These are phyloP conservation scores for Dictyostelium intermedium DNA, from an alignment of 78 protist genomes.

Conservation along the genomic window DNA sequence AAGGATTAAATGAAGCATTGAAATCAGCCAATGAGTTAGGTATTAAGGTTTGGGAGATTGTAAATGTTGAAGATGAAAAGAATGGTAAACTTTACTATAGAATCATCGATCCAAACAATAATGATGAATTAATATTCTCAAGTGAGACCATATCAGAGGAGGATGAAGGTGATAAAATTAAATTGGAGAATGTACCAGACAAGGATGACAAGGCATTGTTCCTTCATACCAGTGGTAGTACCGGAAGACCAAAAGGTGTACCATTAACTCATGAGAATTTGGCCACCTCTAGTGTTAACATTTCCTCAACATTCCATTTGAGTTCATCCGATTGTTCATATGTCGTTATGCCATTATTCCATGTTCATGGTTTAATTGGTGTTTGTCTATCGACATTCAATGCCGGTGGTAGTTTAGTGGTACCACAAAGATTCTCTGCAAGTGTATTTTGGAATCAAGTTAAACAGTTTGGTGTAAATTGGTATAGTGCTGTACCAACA, in stretches of 20 bases:
- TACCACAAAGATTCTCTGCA: constrained; percentile 83
- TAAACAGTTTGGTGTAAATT: constrained; percentile 47
- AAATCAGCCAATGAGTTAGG: constrained; percentile 68
- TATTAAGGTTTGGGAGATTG: constrained; percentile 12
- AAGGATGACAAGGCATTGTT: constrained; percentile 83
- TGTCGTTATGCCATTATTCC: constrained; percentile 89
- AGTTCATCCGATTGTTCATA: constrained; percentile 56
- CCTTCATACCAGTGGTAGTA: constrained; percentile 90
- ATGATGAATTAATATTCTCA: background rate
- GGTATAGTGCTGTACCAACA: constrained; percentile 93
- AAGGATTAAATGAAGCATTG: constrained; percentile 36
- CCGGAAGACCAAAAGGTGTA: constrained; percentile 92
- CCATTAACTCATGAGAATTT: constrained; percentile 86
- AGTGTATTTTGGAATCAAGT: constrained; percentile 78
- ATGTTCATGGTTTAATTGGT: constrained; percentile 90
- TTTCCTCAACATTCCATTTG: constrained; percentile 67
- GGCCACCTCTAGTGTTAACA: constrained; percentile 49
- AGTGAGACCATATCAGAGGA: background rate
- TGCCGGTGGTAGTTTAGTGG: constrained; percentile 77
- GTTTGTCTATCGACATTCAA: constrained; percentile 68
- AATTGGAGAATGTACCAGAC: constrained; percentile 8
- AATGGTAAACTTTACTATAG: background rate
- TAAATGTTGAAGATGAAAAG: background rate
- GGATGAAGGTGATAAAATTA: background rate
- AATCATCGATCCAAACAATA: background rate